These are phyloP conservation scores for Anthoceros angustus DNA, from an alignment of 225 moss, liverwort and hornwort species.

Conservation along the genomic window DNA sequence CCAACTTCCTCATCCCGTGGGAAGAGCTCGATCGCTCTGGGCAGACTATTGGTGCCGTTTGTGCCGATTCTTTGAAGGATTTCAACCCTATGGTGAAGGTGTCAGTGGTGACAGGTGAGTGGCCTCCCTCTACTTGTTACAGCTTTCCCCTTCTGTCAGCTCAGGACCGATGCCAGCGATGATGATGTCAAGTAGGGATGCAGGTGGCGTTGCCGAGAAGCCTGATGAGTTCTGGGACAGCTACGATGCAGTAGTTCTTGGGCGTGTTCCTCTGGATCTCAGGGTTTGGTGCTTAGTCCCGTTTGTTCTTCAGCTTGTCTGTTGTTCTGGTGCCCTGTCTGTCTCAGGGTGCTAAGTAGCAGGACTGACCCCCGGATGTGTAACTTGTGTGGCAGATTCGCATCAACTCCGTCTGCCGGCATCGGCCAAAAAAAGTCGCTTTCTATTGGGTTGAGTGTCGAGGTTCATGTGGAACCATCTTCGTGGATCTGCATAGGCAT, in stretches of 20 bases:
- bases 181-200: background rate
- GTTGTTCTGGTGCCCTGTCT: background rate
- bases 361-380: background rate
- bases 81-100: conserved; percentile 96
- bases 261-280: conserved; percentile 37
- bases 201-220: conserved; percentile 67
- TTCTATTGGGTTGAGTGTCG: conserved; percentile 85
- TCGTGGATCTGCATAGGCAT: conserved; percentile 72
- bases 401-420: conserved; percentile 71
- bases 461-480: conserved; percentile 55
- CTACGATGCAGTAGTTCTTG: conserved; percentile 85
- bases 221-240: conserved; percentile 51
- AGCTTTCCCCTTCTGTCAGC: background rate
- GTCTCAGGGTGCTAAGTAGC: background rate
- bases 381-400: conserved; percentile 45
- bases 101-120: conserved; percentile 49
- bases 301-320: background rate
- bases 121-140: background rate
- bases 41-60: conserved; percentile 47
- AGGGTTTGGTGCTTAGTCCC: conserved; percentile 27
- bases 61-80: conserved; percentile 66
- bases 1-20: conserved; percentile 70
- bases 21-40: conserved; percentile 44
- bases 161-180: background rate
- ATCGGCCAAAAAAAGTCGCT: conserved; percentile 64